phyloP scores from a whole-genome alignment of 176 grass and related monocot genomes.

The Chrysopogon serrulatus region DNA sequence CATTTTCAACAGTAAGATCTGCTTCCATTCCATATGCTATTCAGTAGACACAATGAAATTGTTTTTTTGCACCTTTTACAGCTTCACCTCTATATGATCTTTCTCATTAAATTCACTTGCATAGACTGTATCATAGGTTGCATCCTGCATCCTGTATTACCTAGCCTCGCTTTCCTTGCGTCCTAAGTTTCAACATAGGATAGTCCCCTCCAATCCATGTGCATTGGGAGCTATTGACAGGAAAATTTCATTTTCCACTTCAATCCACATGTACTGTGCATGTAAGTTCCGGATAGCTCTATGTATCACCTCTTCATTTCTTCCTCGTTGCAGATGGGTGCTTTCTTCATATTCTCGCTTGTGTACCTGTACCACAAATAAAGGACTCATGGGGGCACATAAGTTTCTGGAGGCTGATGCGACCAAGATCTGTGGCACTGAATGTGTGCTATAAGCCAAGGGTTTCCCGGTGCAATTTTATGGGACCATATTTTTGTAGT shows the following conservation, averaged over 20 bases:
- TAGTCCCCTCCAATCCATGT: no score
- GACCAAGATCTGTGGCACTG: background rate
- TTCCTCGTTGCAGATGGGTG: conserved; percentile 70
- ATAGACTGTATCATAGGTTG: background rate
- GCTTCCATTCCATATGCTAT: background rate
- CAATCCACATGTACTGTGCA: no score
- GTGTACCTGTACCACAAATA: conserved; percentile 96
- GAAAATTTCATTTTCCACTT: no score
- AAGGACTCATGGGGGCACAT: conserved; percentile 23
- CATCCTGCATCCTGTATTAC: background rate
- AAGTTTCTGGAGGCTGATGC: conserved; percentile 8
- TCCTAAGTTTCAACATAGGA: background rate
- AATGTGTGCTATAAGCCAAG: conserved; percentile 14
- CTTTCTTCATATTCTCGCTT: conserved; percentile 90
- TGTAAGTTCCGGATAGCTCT: background rate
- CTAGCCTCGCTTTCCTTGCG: background rate
- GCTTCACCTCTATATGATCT: background rate
- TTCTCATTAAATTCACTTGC: background rate
- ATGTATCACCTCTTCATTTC: background rate
- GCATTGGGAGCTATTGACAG: no score
- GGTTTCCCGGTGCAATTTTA: conserved; percentile 23
- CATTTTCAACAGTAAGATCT: conserved; percentile 89
- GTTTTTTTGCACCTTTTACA: background rate
- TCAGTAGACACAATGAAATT: background rate
- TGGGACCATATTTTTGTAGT: conserved; percentile 46